Base-by-base conservation (phyloP, 345 rosid species). In the Pseudoturritis turrita region DNA sequence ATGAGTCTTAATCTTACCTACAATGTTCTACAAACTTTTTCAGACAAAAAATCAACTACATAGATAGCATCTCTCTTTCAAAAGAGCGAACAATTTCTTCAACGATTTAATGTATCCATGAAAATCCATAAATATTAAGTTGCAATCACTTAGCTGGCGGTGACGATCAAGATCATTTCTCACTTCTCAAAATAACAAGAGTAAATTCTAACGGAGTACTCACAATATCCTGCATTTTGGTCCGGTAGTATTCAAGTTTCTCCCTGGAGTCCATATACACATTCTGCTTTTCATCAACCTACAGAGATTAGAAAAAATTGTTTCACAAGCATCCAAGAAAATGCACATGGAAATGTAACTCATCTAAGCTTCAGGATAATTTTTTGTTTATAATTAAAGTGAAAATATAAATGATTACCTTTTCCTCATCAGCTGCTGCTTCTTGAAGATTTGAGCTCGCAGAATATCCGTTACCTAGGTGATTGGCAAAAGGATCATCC, bases 201-300 rank as follows among this genome's bases (percentile, higher is more conserved):
- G 40, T 64, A 39, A 56, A 29, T 70, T 52, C 43, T 76, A 21
- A 70, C 41, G 68, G 62, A 79, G 60, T 76, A 83, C 99, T 89
- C 82, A 95, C 97, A 83, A 95, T 90, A 40, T 95, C 96, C 81
- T 91, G 99, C 97, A 95, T 95, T 82, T 88, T 95, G 8, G 83
- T 31, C 61, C 97, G 88, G 82, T 89, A 95, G 82, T 84, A 91
- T 77, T 91, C 97, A 77, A 95, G 80, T 84, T 95, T 95, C 85
- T 91, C 96, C 67, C 79, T 89, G 21, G 96, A 95, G 79, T 89
- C 96, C 86, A 91, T 81, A 64, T 89, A 87, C 52, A 77, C 68
- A 67, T 86, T 88, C 73, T 80, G 84, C 71, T 82, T 77, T 75
- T 78, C 85, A 15, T 79, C 89, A 76, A 61, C 86, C 96, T 95